Evolutionary conservation across 805 yeast species (phyloP).

Genomic region (Ogataea naganishii): DNA sequence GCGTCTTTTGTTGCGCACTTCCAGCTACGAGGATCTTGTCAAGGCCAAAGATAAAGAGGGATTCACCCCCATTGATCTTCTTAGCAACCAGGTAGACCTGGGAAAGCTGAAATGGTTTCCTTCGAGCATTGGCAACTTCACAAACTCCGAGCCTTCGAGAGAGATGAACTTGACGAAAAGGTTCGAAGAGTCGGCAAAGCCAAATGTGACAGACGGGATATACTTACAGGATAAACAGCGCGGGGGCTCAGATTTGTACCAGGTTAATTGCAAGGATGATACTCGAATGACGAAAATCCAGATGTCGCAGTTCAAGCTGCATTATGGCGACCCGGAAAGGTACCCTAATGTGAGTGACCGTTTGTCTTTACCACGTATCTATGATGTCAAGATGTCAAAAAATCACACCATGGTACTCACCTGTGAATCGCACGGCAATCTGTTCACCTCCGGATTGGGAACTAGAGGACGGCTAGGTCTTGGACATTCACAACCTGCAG

Average conservation of each 20-base stretch:
- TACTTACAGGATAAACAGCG: too few relatives aligned
- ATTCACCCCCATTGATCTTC: constrained; percentile 63
- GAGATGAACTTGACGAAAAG: constrained; percentile 24
- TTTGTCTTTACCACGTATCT: constrained; percentile 34
- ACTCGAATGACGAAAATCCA: constrained; percentile 8
- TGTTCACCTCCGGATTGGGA: constrained; percentile 60
- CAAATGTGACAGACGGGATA: too few relatives aligned
- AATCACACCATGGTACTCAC: constrained; percentile 59
- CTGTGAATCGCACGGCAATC: constrained; percentile 31
- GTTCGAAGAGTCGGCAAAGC: constrained; percentile 1
- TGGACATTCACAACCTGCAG: constrained; percentile 31
- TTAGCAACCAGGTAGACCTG: constrained; percentile 34
- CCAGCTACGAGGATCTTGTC: constrained; percentile 25
- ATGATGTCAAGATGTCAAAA: constrained; percentile 45
- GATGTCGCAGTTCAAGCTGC: constrained; percentile 10
- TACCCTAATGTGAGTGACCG: constrained; percentile 14
- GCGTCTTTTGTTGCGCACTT: constrained; percentile 25
- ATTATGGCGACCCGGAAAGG: constrained; percentile 13
- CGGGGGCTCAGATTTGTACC: too few relatives aligned
- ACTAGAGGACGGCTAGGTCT: constrained; percentile 68
- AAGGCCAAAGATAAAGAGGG: constrained; percentile 62
- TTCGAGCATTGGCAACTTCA: constrained; percentile 15
- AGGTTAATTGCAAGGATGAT: constrained; percentile 2
- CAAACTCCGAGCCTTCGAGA: constrained; percentile 29
- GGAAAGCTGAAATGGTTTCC: constrained; percentile 27